Percentiles rank a stretch among this genome's conserved stretches.
Conservation (phyloP, 140 eudicot species). For the Anethum foeniculum region DNA sequence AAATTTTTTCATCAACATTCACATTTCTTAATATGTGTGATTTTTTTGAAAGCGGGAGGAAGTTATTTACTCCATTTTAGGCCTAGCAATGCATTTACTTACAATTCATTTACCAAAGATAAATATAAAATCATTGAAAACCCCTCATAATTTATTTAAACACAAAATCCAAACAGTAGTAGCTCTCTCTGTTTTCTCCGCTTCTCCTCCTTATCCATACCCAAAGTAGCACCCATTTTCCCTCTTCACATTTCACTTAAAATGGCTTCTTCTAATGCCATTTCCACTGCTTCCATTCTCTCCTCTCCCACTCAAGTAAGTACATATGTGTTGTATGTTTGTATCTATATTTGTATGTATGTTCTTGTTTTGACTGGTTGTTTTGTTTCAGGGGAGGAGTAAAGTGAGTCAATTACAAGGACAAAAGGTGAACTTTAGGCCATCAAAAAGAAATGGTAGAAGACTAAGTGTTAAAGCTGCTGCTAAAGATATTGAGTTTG, state of each 20-base stretch:
- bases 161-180: background rate
- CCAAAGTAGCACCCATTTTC: background rate
- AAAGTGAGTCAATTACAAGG: slow-evolving; percentile 36
- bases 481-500: slow-evolving; percentile 73
- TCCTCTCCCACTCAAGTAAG: slow-evolving; percentile 37
- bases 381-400: slow-evolving; percentile 29
- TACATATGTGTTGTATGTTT: background rate
- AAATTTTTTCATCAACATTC: too few relatives aligned
- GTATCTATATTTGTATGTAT: background rate
- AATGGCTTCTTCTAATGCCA: slow-evolving; percentile 70
- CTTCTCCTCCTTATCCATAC: background rate
- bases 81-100: too few relatives aligned
- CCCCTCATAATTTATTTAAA: background rate
- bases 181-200: background rate
- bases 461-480: slow-evolving; percentile 50
- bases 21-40: too few relatives aligned
- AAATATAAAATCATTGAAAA: background rate
- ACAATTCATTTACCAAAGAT: too few relatives aligned
- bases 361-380: slow-evolving; percentile 6
- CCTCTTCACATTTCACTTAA: background rate
- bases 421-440: slow-evolving; percentile 26
- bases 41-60: too few relatives aligned
- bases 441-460: slow-evolving; percentile 13
- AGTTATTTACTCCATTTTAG: too few relatives aligned
- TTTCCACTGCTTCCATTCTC: slow-evolving; percentile 53